Base-by-base conservation (phyloP, 768 basidiomycete species). In the Gloeopeniophorella convolvens region DNA sequence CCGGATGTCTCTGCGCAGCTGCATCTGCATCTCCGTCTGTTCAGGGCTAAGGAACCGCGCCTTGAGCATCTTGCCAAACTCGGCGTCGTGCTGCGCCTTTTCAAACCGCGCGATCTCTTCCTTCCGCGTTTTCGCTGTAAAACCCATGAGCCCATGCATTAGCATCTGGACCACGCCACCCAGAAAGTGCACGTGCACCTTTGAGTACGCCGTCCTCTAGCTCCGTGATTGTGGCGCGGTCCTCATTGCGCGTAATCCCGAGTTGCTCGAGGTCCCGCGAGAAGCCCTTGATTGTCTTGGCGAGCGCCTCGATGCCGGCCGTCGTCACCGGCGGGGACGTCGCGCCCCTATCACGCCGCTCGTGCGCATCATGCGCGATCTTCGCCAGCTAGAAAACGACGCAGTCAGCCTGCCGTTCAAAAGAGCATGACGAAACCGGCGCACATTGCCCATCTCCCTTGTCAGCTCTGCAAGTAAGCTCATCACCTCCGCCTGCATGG, bases 91-190 rank as follows among this genome's bases (percentile, higher is more conserved):
- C 52, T 80, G 80, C 1, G 91, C 92, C 58, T 79, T 80, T 47
- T 82, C 74, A 65, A 90, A 93, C 4, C 89, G 79, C 15, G 73
- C 70, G 21, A 90, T 85, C 61, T 96, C 92, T 62, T 93, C 91
- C 57, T 78, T 78, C 56, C 87, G 80, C 51, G 87, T 89, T 42
- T 79, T 81, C 33, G 83, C 93, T 95, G 60, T 33, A 37, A 34
- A 39, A 42, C 24, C 10, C 23, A 5, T 0, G 2, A 39, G 42
- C 24, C 50, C 18, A 24, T 34, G 49, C 34, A 54, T 45, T 21
- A 48, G 24, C 10, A 18, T 32, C 18, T 23, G 42, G 37, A 46
- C 18, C n/a, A 20, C 16, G 20, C 50, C 51, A 20, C 31, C 37
- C 13, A 10, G 15, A 21, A 48, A 11, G 5, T 5, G 18, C 47